phyloP scores from a whole-genome alignment of 495 filamentous ascomycete species.

The Penicillium atrosanguineum region DNA sequence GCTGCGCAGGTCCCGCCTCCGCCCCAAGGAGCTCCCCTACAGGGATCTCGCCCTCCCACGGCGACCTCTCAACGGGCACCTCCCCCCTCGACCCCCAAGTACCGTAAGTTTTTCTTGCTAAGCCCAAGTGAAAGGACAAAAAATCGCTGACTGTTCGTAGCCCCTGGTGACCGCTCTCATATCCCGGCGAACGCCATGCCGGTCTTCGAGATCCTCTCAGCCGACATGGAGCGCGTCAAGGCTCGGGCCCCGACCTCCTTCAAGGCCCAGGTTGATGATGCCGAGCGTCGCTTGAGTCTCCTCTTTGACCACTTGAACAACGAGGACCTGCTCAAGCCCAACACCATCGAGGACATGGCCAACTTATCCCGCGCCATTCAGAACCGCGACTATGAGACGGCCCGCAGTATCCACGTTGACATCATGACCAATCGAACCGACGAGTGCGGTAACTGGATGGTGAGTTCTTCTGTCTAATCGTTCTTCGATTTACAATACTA shows the following conservation, averaged over 20 bases:
- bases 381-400: constrained; percentile 70
- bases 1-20: constrained; percentile 43
- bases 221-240: constrained; percentile 86
- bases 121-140: neutral
- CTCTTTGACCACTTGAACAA: constrained; percentile 98
- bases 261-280: constrained; percentile 83
- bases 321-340: constrained; percentile 77
- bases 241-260: constrained; percentile 76
- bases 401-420: constrained; percentile 71
- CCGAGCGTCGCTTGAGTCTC: constrained; percentile 84
- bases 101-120: constrained; percentile 54
- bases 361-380: constrained; percentile 67
- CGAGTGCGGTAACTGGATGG: constrained; percentile 95
- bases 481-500: neutral
- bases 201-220: constrained; percentile 75
- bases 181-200: constrained; percentile 73
- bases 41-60: constrained; percentile 50
- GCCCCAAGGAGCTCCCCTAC: constrained; percentile 35
- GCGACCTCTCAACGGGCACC: constrained; percentile 47
- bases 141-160: constrained; percentile 33
- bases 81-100: constrained; percentile 55
- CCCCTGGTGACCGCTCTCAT: constrained; percentile 83
- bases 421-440: constrained; percentile 78
- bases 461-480: constrained; percentile 44
- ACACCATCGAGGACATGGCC: constrained; percentile 71